Percentiles rank a stretch among this genome's conserved stretches.
Conservation (phyloP, 257 asterid species). For the Fraxinus excelsior region DNA sequence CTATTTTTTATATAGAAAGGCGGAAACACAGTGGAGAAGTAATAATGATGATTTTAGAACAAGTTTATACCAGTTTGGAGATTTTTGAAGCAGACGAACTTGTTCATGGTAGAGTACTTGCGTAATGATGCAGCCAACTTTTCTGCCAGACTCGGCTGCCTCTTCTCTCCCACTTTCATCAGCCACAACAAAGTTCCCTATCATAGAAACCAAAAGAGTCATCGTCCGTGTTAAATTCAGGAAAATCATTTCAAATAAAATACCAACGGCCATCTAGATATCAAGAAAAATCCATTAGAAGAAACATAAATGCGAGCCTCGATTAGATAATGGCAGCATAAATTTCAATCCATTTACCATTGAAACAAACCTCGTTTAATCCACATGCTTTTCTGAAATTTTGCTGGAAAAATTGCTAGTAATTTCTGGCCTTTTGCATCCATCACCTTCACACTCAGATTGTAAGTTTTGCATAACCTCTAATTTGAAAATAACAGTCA, state of each 20-base stretch:
- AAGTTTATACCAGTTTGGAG: constrained; percentile 61
- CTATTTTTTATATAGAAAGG: background rate
- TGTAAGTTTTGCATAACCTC: constrained; percentile 6
- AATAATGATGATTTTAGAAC: background rate
- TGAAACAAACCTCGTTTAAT: constrained; percentile 65
- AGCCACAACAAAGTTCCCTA: constrained; percentile 78
- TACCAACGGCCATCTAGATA: background rate
- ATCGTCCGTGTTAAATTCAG: background rate
- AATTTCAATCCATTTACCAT: background rate
- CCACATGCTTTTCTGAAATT: constrained; percentile 92
- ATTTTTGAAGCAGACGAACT: constrained; percentile 67
- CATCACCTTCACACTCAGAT: constrained; percentile 51
- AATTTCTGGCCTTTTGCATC: constrained; percentile 65
- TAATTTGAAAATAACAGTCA: background rate
- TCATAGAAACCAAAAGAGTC: background rate
- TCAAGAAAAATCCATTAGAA: background rate
- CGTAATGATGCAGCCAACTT: constrained; percentile 72
- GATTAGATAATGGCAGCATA: background rate
- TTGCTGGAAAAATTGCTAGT: constrained; percentile 82
- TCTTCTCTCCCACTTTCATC: constrained; percentile 88
- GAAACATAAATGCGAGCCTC: background rate
- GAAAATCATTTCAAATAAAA: background rate
- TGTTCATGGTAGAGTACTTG: constrained; percentile 73
- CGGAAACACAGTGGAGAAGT: background rate
- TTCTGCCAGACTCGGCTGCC: constrained; percentile 76